phyloP scores from a whole-genome alignment of 805 yeast species.

The Komagataella mondaviorum region DNA sequence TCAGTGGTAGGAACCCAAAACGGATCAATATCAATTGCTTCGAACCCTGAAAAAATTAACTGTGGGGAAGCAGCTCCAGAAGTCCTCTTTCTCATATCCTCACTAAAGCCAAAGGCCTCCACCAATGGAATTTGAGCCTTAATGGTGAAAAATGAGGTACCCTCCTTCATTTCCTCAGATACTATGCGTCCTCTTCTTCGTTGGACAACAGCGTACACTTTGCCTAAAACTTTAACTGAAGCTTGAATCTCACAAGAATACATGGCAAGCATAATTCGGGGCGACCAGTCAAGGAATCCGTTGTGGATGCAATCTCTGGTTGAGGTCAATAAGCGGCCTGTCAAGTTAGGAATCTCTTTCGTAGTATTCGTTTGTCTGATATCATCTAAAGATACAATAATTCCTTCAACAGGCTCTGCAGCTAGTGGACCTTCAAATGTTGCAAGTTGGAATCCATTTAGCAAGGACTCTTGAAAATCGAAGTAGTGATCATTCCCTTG shows the following conservation, averaged over 20 bases:
- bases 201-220: constrained; percentile 90
- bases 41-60: constrained; percentile 79
- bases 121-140: constrained; percentile 81
- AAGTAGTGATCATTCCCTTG: constrained; percentile 9
- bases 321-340: constrained; percentile 64
- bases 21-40: constrained; percentile 82
- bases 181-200: constrained; percentile 74
- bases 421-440: constrained; percentile 79
- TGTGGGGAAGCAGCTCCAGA: constrained; percentile 98
- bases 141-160: constrained; percentile 90
- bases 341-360: constrained; percentile 25
- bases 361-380: constrained; percentile 15
- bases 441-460: constrained; percentile 80
- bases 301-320: constrained; percentile 64
- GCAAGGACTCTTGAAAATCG: constrained; percentile 45
- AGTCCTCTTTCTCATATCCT: constrained; percentile 83
- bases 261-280: constrained; percentile 84
- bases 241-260: constrained; percentile 94
- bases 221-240: constrained; percentile 85
- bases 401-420: constrained; percentile 79
- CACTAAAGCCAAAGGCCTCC: constrained; percentile 94
- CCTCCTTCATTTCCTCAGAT: constrained; percentile 94
- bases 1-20: constrained; percentile 99
- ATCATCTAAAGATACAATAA: constrained; percentile 38
- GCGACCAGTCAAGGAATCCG: constrained; percentile 69